Percentiles rank a stretch among this genome's conserved stretches.
These are phyloP conservation scores for Capronia americana DNA, from an alignment of 2,329 filamentous ascomycete genomes.

Conservation along the genomic window DNA sequence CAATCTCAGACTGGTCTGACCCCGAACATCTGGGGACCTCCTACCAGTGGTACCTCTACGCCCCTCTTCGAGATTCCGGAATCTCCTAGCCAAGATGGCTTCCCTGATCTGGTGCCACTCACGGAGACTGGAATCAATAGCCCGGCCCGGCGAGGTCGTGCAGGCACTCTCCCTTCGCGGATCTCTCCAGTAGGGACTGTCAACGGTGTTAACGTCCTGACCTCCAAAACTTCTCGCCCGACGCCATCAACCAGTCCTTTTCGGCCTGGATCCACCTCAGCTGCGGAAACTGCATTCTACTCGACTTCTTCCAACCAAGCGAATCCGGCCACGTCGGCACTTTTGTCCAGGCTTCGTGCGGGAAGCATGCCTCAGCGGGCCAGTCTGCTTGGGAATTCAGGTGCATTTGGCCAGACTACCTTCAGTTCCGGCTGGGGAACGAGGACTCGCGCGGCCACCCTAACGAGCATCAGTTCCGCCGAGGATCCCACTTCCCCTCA, in stretches of 20 bases:
- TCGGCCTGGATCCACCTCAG: conserved; percentile 62
- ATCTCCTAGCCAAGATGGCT: conserved; percentile 88
- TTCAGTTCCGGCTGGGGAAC: conserved; percentile 87
- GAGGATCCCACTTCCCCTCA: conserved; percentile 88
- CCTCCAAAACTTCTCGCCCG: conserved; percentile 80
- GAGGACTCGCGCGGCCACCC: conserved; percentile 82
- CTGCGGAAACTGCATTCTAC: conserved; percentile 46
- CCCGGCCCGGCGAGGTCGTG: conserved; percentile 79
- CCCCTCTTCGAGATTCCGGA: conserved; percentile 97
- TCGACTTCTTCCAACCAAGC: conserved; percentile 54
- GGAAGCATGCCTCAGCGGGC: conserved; percentile 93
- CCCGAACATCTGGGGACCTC: conserved; percentile 85
- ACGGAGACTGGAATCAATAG: conserved; percentile 69
- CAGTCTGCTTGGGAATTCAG: conserved; percentile 65
- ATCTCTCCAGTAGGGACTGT: conserved; percentile 79
- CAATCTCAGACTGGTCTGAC: conserved; percentile 92
- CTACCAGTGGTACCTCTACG: conserved; percentile 94
- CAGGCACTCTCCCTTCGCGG: conserved; percentile 93
- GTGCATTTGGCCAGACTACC: conserved; percentile 84
- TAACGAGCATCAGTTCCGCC: conserved; percentile 85
- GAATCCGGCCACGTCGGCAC: conserved; percentile 67
- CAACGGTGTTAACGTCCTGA: conserved; percentile 62
- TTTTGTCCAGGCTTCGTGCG: conserved; percentile 84
- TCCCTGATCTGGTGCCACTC: conserved; percentile 83
- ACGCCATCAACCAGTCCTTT: conserved; percentile 89